A percentile compares a stretch with the other conserved stretches of the same genome.
Evolutionary conservation across 1,139 yeast genomes (phyloP).

Genomic region (Debaryomyces sp.): DNA sequence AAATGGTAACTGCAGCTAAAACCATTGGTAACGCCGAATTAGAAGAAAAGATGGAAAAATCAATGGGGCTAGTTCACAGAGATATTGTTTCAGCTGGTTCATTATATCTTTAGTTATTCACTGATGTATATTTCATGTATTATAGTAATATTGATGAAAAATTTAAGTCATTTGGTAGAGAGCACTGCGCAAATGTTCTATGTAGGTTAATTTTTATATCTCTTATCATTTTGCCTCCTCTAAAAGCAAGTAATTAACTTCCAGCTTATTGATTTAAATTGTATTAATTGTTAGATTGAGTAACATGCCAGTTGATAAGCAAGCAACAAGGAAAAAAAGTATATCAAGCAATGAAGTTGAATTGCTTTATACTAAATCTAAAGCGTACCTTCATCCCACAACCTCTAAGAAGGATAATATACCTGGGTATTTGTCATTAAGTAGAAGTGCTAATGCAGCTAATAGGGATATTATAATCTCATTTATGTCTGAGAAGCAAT

Average conservation of each 20-base stretch:
- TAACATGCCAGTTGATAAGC: slow-evolving; percentile 8
- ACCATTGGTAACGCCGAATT: slow-evolving; percentile 88
- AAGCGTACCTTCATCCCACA: slow-evolving; percentile 83
- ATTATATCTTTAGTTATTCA: slow-evolving; percentile 58
- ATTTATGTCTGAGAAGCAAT: slow-evolving; percentile 73
- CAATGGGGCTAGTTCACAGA: slow-evolving; percentile 84
- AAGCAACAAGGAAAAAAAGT: background rate
- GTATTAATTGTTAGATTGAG: background rate
- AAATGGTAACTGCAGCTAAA: slow-evolving; percentile 86
- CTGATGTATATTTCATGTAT: slow-evolving; percentile 5
- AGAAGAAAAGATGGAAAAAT: slow-evolving; percentile 86
- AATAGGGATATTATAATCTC: slow-evolving; percentile 65
- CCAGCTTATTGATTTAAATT: background rate
- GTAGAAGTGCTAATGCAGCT: slow-evolving; percentile 54
- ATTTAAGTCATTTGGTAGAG: background rate
- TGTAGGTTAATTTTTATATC: background rate
- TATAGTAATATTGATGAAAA: background rate
- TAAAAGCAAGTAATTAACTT: background rate
- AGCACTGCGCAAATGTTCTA: slow-evolving; percentile 6
- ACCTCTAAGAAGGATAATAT: slow-evolving; percentile 73
- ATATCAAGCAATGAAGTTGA: slow-evolving; percentile 32
- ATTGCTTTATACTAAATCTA: slow-evolving; percentile 59
- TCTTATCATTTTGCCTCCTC: slow-evolving; percentile 1
- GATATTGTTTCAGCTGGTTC: slow-evolving; percentile 98
- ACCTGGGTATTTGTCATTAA: slow-evolving; percentile 71